These are phyloP conservation scores for Dictyostelium firmibasis DNA, from an alignment of 78 protist genomes.

Conservation along the genomic window DNA sequence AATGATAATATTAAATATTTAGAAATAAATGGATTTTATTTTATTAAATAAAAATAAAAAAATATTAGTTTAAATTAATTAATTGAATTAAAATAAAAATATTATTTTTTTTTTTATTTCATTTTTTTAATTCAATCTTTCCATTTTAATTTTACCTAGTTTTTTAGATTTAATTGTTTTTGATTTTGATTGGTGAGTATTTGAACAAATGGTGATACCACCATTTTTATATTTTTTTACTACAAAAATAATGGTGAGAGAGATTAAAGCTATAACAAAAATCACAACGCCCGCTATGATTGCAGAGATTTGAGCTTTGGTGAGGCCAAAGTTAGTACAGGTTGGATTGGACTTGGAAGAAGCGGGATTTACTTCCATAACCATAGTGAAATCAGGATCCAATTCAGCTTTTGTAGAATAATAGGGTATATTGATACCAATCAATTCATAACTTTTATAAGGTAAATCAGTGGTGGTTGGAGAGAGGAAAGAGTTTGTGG, in stretches of 20 bases:
- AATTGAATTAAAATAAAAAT: not conserved
- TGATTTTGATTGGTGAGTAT: not conserved
- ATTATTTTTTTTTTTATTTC: not conserved
- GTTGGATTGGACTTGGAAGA: not conserved
- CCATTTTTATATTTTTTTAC: constrained; percentile 4
- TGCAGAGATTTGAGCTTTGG: not conserved
- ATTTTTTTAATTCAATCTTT: not conserved
- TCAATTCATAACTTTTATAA: not conserved
- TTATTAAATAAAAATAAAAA: no score
- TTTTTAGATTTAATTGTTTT: not conserved
- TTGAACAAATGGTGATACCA: not conserved
- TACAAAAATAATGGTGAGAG: not conserved
- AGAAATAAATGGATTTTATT: no score
- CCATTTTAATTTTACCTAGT: not conserved
- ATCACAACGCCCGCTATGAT: not conserved
- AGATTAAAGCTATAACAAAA: not conserved
- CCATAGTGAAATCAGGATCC: constrained; percentile 45
- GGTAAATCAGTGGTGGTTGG: not conserved
- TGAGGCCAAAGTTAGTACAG: not conserved
- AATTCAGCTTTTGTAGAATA: not conserved
- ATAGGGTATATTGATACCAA: constrained; percentile 29
- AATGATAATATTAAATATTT: no score
- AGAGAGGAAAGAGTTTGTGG: not conserved
- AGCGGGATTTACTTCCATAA: not conserved
- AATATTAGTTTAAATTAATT: no score